phyloP scores from a whole-genome alignment of 2,329 filamentous ascomycete species.

The Stemphylium beticola region DNA sequence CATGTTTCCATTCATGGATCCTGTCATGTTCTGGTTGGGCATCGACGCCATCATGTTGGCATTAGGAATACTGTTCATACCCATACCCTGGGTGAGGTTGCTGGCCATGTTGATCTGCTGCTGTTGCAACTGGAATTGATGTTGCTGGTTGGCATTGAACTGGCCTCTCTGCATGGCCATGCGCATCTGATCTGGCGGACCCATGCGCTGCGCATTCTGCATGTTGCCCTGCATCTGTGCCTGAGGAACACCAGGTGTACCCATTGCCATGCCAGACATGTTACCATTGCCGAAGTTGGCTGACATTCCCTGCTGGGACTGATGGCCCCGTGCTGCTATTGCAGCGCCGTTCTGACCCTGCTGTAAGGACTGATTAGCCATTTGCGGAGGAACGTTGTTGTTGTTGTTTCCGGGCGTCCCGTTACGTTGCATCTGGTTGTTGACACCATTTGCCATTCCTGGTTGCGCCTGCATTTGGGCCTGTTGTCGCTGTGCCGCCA shows the following conservation, averaged over 20 bases:
- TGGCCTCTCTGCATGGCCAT: constrained; percentile 49
- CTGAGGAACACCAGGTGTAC: constrained; percentile 67
- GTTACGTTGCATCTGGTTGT: constrained; percentile 51
- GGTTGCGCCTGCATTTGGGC: constrained; percentile 48
- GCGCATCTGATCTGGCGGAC: constrained; percentile 48
- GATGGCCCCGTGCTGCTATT: constrained; percentile 44
- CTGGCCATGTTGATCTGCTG: constrained; percentile 48
- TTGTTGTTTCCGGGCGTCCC: constrained; percentile 47
- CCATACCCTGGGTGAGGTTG: constrained; percentile 40
- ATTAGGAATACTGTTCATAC: constrained; percentile 45
- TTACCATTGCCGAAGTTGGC: constrained; percentile 55
- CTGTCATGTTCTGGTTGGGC: constrained; percentile 41
- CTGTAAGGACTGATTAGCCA: constrained; percentile 39
- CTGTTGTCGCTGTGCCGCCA: constrained; percentile 47
- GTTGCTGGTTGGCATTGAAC: constrained; percentile 41
- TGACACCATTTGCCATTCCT: constrained; percentile 45
- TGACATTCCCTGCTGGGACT: constrained; percentile 53
- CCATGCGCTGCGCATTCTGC: constrained; percentile 65
- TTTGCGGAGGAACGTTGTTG: constrained; percentile 38
- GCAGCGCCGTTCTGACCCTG: constrained; percentile 38
- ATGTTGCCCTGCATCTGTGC: constrained; percentile 70
- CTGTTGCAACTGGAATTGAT: constrained; percentile 47
- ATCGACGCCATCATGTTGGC: constrained; percentile 44
- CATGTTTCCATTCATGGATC: constrained; percentile 43
- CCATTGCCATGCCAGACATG: constrained; percentile 62